These are phyloP conservation scores for Scutellaria galericulata DNA, from an alignment of 257 asterid species.

Conservation along the genomic window DNA sequence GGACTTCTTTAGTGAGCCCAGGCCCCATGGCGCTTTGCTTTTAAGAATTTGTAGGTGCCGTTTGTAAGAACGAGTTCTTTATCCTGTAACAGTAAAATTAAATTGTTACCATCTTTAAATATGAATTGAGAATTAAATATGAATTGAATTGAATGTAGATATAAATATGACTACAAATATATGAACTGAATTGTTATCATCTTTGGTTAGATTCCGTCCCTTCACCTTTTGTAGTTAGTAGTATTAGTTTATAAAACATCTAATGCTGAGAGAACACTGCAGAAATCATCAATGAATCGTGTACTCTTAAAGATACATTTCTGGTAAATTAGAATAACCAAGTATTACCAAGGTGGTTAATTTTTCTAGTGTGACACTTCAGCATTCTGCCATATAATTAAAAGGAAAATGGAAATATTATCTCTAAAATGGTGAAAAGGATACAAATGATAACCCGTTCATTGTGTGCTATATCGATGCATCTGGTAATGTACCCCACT, in stretches of 20 bases:
- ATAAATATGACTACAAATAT: not conserved
- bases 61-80: not conserved
- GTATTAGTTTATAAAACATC: not conserved
- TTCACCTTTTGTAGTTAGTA: not conserved
- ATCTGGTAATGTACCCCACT: not conserved
- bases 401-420: not conserved
- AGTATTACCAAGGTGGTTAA: not conserved
- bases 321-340: not conserved
- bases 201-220: not conserved
- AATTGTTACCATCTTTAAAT: too few relatives aligned
- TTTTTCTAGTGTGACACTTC: constrained; percentile 2
- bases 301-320: too few relatives aligned
- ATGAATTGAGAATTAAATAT: too few relatives aligned
- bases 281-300: too few relatives aligned
- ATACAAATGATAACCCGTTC: not conserved
- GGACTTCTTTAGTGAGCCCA: not conserved
- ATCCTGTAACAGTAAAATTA: not conserved
- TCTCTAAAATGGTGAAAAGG: not conserved
- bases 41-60: not conserved
- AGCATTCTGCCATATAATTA: not conserved
- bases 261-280: not conserved
- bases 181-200: not conserved
- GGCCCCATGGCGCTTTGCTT: not conserved
- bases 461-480: not conserved
- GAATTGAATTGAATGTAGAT: too few relatives aligned